Evolutionary conservation across 2,329 filamentous ascomycete genomes (phyloP), one percentile per base, ranked within the genome.

Genomic region (Rugonectria rugulosa): DNA sequence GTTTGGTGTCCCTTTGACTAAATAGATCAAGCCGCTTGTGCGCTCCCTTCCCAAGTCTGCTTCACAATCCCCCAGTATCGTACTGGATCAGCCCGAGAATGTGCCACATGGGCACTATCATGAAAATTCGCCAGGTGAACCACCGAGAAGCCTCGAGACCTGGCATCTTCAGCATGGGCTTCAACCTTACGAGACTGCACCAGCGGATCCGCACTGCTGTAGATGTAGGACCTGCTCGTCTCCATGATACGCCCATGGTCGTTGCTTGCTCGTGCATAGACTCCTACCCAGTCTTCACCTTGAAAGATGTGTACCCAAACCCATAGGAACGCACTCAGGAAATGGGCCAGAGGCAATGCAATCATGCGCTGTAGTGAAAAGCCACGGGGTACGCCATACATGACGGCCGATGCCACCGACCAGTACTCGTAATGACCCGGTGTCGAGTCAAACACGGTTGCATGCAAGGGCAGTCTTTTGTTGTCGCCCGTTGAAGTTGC

Each of bases 1-100:
- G n/a, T n/a, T n/a, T n/a, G n/a, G n/a, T n/a, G n/a, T n/a, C n/a
- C n/a, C n/a, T n/a, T n/a, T n/a, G n/a, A n/a, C n/a, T n/a, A n/a
- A n/a, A n/a, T n/a, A n/a, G n/a, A n/a, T n/a, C n/a, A n/a, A n/a
- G n/a, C n/a, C n/a, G n/a, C n/a, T n/a, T n/a, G n/a, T n/a, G n/a
- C n/a, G n/a, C n/a, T n/a, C n/a, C 42, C 43, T 15, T 46, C 42
- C 50, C 34, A 46, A 15, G 42, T 46, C 9, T 53, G 36, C 21
- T 24, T 46, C 5, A 47, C 37, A 10, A 53, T 4, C 12, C 34
- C 38, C 43, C 43, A 42, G n/a, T 47, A 53, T 3, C 43, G 23
- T 10, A 17, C 20, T n/a, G 43, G 36, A 9, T 47, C 43, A 9
- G 37, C 29, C 3, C 51, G 51, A 15, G 51, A 7, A 37, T 42